Evolutionary conservation across 495 filamentous ascomycete genomes (phyloP).

Genomic region (Aspergillus bertholletiae): DNA sequence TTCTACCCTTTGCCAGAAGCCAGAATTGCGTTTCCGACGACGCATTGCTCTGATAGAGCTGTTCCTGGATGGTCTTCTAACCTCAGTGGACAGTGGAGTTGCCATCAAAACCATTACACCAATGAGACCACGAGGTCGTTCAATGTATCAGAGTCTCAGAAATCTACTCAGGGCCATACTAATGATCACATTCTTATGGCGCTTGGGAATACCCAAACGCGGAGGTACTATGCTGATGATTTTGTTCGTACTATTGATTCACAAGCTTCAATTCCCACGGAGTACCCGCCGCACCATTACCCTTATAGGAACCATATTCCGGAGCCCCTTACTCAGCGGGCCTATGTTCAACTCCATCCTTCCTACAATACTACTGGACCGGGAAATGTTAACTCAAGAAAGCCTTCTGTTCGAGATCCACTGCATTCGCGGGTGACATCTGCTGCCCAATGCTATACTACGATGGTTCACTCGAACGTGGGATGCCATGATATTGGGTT

Average conservation of each 20-base stretch:
- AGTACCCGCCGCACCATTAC: conserved; percentile 18
- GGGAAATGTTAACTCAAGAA: conserved; percentile 8
- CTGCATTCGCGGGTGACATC: conserved; percentile 10
- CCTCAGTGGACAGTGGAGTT: conserved; percentile 11
- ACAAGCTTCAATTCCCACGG: conserved; percentile 22
- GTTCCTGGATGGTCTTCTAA: conserved; percentile 2
- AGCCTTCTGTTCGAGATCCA: conserved; percentile 11
- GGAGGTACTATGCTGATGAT: conserved; percentile 34
- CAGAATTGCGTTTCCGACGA: conserved; percentile 13
- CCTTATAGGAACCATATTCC: conserved; percentile 7
- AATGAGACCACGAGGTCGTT: conserved; percentile 8
- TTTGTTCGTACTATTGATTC: conserved; percentile 37
- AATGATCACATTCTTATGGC: conserved; percentile 14
- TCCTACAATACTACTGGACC: conserved; percentile 12
- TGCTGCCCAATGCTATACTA: conserved; percentile 8
- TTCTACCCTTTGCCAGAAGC: conserved; percentile 5
- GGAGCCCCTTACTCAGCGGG: conserved; percentile 18
- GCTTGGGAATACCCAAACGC: conserved; percentile 15
- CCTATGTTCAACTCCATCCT: conserved; percentile 7
- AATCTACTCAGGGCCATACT: conserved; percentile 11
- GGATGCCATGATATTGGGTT: conserved; percentile 2
- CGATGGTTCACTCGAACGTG: background rate
- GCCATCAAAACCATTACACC: conserved; percentile 18
- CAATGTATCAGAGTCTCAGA: conserved; percentile 10
- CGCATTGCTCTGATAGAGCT: conserved; percentile 16